Conservation (phyloP, 805 yeast species). For the Priceomyces melissophilus region DNA sequence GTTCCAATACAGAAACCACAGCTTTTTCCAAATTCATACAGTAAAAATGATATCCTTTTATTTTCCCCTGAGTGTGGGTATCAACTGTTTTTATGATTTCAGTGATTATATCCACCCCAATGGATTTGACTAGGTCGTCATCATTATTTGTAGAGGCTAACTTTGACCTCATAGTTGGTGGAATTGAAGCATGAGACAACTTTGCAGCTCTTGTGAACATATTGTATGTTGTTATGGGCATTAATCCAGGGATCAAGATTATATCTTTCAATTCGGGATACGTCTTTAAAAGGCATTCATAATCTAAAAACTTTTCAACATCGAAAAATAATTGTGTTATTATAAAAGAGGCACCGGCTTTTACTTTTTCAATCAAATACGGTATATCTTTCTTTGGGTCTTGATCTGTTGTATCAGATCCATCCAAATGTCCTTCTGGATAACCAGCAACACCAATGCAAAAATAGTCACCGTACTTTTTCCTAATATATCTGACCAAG, state of each 20-base stretch:
- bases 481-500: constrained; percentile 73
- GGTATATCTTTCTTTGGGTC: constrained; percentile 70
- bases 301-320: constrained; percentile 67
- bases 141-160: constrained; percentile 57
- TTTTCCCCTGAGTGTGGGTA: constrained; percentile 48
- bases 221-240: constrained; percentile 85
- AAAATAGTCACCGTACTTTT: constrained; percentile 72
- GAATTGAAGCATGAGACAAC: constrained; percentile 82
- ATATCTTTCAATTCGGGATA: constrained; percentile 41
- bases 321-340: constrained; percentile 91
- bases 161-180: constrained; percentile 46
- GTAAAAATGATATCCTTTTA: constrained; percentile 89
- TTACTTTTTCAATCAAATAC: constrained; percentile 74
- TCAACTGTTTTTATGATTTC: constrained; percentile 61
- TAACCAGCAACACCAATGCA: constrained; percentile 97
- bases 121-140: constrained; percentile 75
- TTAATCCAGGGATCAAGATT: constrained; percentile 78
- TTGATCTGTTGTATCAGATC: constrained; percentile 65
- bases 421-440: constrained; percentile 96
- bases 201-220: constrained; percentile 86
- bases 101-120: constrained; percentile 74
- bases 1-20: constrained; percentile 76
- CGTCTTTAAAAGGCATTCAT: constrained; percentile 51
- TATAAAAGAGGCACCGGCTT: constrained; percentile 94
- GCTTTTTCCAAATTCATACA: constrained; percentile 91